Base-by-base conservation (phyloP, 352 stramenopile genomes). In the Phytophthora agathidicida region DNA sequence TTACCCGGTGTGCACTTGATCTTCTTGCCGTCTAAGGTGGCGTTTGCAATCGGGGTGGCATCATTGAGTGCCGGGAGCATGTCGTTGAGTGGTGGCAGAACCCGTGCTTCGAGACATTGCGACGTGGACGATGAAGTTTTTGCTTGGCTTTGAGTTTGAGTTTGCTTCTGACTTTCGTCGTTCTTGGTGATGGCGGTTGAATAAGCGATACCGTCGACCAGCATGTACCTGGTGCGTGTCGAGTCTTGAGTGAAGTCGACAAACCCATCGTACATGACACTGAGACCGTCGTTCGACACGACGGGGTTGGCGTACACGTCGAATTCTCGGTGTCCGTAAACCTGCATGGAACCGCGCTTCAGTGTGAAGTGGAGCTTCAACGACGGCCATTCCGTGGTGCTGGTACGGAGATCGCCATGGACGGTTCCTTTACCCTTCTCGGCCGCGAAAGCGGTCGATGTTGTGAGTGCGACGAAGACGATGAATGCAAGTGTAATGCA, bases 361-460 rank as follows among this genome's bases (percentile, higher is more conserved):
- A 80, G 31, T 0, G 28, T 77, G 45, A 83, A 71, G 23, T 72
- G 71, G 8, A 86, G 57, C 33, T 62, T 65, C 36, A 86, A 49
- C 1, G 69, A 77, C 11, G 70, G 72, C 50, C 68, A 73, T 24
- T 66, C 58, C 33, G 46, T 59, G 33, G 49, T 20, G 14, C 63
- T 73, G n/a, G 63, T 51, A 10, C 23, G 58, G 20, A 65, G 59
- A 27, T 66, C 45, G 7, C 38, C 45, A 10, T 72, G 63, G 13
- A 68, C 51, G 20, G 56, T 64, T 27, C 30, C 42, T 48, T 58
- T 55, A 31, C 33, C 44, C 20, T 63, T 60, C 19, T 50, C 24
- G 14, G 11, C 35, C 7, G 10, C 33, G 3, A 30, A 57, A 28
- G 23, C 37, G 10, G 54, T 27, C 20, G 46, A 35, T 35, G 31